Evolutionary conservation across 306 rosid species (phyloP).

Genomic region (Medicago lupulina): DNA sequence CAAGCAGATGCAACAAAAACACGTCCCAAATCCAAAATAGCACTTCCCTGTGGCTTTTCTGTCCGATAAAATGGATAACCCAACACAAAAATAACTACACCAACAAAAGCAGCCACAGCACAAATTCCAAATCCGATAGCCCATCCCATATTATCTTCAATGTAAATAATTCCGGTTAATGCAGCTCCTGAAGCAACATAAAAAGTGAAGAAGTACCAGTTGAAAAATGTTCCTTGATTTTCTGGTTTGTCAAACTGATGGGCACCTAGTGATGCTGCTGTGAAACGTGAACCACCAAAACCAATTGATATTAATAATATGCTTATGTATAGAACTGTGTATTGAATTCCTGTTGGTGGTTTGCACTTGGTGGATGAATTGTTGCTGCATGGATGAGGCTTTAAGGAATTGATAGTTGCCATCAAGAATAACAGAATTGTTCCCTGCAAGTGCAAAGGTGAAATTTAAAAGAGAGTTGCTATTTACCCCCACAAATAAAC

Average conservation of each 20-base stretch:
- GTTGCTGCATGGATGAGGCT: constrained; percentile 42
- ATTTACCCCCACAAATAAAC: no score
- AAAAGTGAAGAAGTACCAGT: constrained; percentile 52
- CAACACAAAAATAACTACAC: constrained; percentile 22
- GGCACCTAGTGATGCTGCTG: constrained; percentile 52
- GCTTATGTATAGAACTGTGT: constrained; percentile 40
- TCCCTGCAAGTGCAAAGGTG: constrained; percentile 45
- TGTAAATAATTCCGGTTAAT: constrained; percentile 42
- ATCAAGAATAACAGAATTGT: constrained; percentile 41
- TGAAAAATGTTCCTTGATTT: constrained; percentile 48
- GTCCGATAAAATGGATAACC: constrained; percentile 49
- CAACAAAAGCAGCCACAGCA: constrained; percentile 29
- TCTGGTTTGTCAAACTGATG: constrained; percentile 50
- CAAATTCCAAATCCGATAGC: constrained; percentile 48
- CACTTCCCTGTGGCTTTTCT: constrained; percentile 47
- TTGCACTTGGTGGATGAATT: constrained; percentile 42
- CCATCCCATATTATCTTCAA: constrained; percentile 53
- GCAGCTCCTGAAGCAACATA: constrained; percentile 27
- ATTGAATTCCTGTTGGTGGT: constrained; percentile 42
- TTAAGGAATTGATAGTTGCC: constrained; percentile 42
- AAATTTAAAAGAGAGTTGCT: background rate
- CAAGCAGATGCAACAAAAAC: constrained; percentile 49
- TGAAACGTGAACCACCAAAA: constrained; percentile 56
- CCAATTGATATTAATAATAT: constrained; percentile 44
- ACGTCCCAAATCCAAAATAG: constrained; percentile 37